Evolutionary conservation across 2,329 filamentous ascomycete species (phyloP).

Genomic region (Monilinia polystroma): DNA sequence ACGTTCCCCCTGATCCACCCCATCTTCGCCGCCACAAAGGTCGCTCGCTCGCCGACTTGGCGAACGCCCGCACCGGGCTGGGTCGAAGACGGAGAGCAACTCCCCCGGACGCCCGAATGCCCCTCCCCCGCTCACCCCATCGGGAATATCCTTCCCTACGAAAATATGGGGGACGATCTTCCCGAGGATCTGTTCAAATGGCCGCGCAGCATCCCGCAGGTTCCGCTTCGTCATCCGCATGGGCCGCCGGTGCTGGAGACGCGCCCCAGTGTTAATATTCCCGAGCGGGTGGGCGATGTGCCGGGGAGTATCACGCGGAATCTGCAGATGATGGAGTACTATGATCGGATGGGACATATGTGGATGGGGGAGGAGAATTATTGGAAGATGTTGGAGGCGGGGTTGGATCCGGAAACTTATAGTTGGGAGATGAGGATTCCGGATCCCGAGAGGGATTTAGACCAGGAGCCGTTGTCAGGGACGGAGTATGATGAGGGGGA

Average conservation of each 20-base stretch:
- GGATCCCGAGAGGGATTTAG: not conserved
- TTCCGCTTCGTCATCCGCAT: not conserved
- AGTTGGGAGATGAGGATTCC: constrained; percentile 10
- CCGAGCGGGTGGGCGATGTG: accelerated
- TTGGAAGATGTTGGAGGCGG: constrained; percentile 21
- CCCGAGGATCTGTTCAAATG: not conserved
- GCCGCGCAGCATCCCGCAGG: not conserved
- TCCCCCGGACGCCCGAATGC: not conserved
- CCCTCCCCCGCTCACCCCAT: accelerated
- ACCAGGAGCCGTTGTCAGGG: not conserved
- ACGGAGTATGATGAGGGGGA: not conserved
- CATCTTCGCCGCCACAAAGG: not conserved
- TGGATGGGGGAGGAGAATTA: constrained; percentile 18
- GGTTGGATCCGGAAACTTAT: constrained; percentile 11
- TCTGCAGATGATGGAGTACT: not conserved
- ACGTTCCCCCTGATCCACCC: not conserved
- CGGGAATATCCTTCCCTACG: accelerated
- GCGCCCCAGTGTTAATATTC: not conserved
- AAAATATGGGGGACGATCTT: not conserved
- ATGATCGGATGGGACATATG: constrained; percentile 18
- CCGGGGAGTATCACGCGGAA: not conserved
- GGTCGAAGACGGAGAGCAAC: not conserved
- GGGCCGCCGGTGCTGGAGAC: not conserved
- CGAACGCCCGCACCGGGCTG: not conserved
- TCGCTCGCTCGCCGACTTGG: not conserved